Evolutionary conservation across 1,139 yeast species (phyloP), one percentile per base, ranked within the genome.

Genomic region (Hemisphaericaspora subhashii): DNA sequence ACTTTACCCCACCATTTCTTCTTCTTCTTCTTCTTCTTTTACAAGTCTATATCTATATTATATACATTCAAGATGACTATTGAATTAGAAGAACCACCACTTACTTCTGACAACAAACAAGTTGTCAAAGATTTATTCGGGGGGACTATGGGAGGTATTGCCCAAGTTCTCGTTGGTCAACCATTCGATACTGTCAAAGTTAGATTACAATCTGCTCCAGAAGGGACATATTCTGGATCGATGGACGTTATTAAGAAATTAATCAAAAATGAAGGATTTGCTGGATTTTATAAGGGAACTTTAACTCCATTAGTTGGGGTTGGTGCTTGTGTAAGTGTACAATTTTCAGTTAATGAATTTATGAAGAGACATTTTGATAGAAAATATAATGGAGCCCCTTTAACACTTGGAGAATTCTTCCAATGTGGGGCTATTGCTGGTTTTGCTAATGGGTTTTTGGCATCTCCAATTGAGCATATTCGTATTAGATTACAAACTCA

Each of bases 131-230:
- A 90, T 59, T 75, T 90, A 38, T 68, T 86, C 45, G 95, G 95
- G 5, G 98, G 97, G 9, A 89, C 96, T 24, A 74, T 86, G 56
- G 97, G 97, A 44, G 98, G 98, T 43, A 79, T 90, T 33, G 89
- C 96, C 12, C 98, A 90, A 64, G 97, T 90, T 11, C 68, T 90
- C 34, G 87, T 85, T n/a, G 97, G 97, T 23, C 97, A 90, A 62
- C 98, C 98, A 10, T 90, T 90, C 54, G 98, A 90, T 60, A 87
- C 96, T 9, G 87, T 94, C 34, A 90, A 89, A 62, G 97, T 90
- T 27, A 76, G 98, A 47, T 71, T 90, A 35, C 97, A 90, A 56
- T 83, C 92, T 7, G 88, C 95, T 1, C 81, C 88, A 1, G 82
- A 79, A 34, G 92, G 94, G 3, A 79, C 82, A 17, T 86, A 86